phyloP scores from a whole-genome alignment of 2,329 filamentous ascomycete species.

The Coniochaeta prunicola region DNA sequence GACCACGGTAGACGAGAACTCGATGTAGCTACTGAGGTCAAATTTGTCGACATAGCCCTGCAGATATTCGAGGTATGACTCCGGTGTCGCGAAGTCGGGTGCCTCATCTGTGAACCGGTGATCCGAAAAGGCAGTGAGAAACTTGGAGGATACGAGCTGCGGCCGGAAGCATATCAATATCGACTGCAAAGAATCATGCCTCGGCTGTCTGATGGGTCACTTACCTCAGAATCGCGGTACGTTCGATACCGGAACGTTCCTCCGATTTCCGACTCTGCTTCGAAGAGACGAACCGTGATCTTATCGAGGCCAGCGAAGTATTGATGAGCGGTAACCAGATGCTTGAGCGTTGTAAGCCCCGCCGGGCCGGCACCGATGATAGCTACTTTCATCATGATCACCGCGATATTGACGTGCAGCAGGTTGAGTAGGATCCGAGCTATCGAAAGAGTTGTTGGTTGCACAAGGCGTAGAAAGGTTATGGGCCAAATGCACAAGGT shows the following conservation, averaged over 20 bases:
- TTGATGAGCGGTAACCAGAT: slow-evolving; percentile 28
- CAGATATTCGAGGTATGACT: slow-evolving; percentile 34
- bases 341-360: slow-evolving; percentile 33
- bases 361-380: slow-evolving; percentile 36
- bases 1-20: slow-evolving; percentile 23
- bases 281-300: slow-evolving; percentile 36
- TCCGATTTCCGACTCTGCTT: slow-evolving; percentile 33
- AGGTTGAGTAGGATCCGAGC: background rate
- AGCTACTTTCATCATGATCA: slow-evolving; percentile 27
- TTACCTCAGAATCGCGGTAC: slow-evolving; percentile 39
- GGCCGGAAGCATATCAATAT: background rate
- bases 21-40: slow-evolving; percentile 27
- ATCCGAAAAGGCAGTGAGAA: slow-evolving; percentile 43
- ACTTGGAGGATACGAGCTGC: slow-evolving; percentile 40
- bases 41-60: slow-evolving; percentile 30
- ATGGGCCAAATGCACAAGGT: background rate
- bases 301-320: slow-evolving; percentile 26
- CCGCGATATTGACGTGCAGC: background rate
- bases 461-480: background rate
- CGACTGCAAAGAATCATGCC: background rate
- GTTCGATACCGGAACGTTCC: slow-evolving; percentile 39
- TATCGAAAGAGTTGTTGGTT: background rate
- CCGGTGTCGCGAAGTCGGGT: slow-evolving; percentile 35
- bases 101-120: slow-evolving; percentile 32
- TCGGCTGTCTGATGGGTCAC: background rate